A percentile compares a stretch with the other conserved stretches of the same genome.
Evolutionary conservation across 331 rosid species (phyloP).

Genomic region (Quercus tomentella): DNA sequence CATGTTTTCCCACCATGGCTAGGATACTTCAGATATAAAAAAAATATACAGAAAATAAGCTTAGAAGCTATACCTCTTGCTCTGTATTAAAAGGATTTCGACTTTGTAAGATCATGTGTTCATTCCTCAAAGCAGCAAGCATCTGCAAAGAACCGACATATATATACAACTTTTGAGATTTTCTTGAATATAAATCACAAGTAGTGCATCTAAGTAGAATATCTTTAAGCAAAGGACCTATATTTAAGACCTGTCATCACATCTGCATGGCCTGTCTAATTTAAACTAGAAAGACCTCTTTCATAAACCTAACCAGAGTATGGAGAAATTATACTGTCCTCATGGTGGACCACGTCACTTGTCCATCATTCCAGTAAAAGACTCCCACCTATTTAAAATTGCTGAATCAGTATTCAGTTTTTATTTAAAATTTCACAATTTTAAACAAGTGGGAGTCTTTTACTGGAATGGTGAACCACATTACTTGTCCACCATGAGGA

Average conservation of each 20-base stretch:
- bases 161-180: background rate
- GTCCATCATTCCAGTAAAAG: no score
- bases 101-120: conserved; percentile 38
- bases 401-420: no score
- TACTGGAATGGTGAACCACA: no score
- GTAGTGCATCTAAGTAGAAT: conserved; percentile 7
- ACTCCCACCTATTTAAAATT: no score
- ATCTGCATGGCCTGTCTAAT: background rate
- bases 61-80: conserved; percentile 65
- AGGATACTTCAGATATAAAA: background rate
- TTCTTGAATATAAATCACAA: background rate
- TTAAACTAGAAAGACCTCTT: background rate
- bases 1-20: background rate
- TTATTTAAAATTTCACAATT: no score
- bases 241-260: background rate
- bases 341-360: no score
- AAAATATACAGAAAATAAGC: background rate
- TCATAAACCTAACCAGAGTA: background rate
- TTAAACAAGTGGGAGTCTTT: no score
- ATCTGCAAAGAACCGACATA: conserved; percentile 51
- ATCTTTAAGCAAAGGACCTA: conserved; percentile 17
- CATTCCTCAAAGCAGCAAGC: conserved; percentile 88
- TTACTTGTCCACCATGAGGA: no score
- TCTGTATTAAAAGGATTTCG: conserved; percentile 80
- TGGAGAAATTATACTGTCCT: no score